These are phyloP conservation scores for Bipolaris oryzae DNA, from an alignment of 2,329 filamentous ascomycete species.

Conservation along the genomic window DNA sequence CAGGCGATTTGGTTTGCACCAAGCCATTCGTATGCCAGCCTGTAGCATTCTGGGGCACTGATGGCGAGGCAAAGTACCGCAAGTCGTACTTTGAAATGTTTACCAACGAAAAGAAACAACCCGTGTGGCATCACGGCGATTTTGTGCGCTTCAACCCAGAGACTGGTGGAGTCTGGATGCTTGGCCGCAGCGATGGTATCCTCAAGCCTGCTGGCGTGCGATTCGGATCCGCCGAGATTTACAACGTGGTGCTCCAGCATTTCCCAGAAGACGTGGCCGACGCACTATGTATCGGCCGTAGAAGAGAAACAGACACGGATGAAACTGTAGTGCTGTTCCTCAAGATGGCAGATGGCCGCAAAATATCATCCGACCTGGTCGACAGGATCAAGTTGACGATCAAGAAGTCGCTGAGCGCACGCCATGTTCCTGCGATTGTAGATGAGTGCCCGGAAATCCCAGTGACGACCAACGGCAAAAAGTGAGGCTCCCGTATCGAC, in stretches of 20 bases:
- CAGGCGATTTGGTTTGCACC: constrained; percentile 87
- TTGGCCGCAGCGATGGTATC: constrained; percentile 89
- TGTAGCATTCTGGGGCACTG: constrained; percentile 80
- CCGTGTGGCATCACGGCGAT: constrained; percentile 92
- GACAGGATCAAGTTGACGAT: constrained; percentile 70
- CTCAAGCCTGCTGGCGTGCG: constrained; percentile 90
- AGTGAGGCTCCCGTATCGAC: constrained; percentile 60
- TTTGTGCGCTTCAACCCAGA: constrained; percentile 75
- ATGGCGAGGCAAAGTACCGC: constrained; percentile 76
- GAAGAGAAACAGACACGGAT: constrained; percentile 73
- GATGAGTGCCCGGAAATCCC: constrained; percentile 87
- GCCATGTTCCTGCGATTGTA: constrained; percentile 85
- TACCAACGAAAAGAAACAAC: constrained; percentile 48
- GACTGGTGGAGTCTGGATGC: constrained; percentile 84
- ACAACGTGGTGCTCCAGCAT: constrained; percentile 86
- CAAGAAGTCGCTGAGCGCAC: constrained; percentile 78
- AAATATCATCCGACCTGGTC: constrained; percentile 66
- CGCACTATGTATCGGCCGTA: constrained; percentile 82
- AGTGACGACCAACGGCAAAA: constrained; percentile 93
- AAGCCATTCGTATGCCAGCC: constrained; percentile 90
- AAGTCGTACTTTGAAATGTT: constrained; percentile 90
- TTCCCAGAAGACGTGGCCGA: constrained; percentile 82
- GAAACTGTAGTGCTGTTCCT: constrained; percentile 90
- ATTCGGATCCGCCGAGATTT: constrained; percentile 94
- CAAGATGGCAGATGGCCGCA: constrained; percentile 68